phyloP scores from a whole-genome alignment of 202 grass and related monocot genomes.

The Zoysia matrella region DNA sequence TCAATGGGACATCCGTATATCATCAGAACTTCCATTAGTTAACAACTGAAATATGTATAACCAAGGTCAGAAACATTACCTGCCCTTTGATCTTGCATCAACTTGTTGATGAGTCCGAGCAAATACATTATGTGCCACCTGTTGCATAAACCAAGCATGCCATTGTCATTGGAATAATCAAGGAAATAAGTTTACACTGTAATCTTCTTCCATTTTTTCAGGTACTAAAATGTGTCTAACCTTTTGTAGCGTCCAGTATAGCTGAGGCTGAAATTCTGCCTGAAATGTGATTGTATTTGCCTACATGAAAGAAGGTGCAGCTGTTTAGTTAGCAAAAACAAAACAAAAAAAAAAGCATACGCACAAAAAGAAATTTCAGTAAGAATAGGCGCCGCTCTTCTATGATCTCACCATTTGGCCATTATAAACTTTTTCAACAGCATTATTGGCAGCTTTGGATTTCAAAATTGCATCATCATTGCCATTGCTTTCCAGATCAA shows the following conservation, averaged over 20 bases:
- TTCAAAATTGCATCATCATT: constrained; percentile 56
- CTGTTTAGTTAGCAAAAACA: constrained; percentile 4
- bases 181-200: not conserved
- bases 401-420: constrained; percentile 60
- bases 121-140: constrained; percentile 70
- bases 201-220: constrained; percentile 8
- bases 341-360: too few relatives aligned
- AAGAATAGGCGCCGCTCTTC: not conserved
- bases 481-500: constrained; percentile 51
- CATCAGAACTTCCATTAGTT: not conserved
- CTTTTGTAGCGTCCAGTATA: constrained; percentile 82
- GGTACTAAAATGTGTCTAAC: constrained; percentile 44
- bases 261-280: constrained; percentile 70
- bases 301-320: constrained; percentile 45
- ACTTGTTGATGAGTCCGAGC: constrained; percentile 68
- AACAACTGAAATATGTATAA: not conserved
- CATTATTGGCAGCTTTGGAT: constrained; percentile 54
- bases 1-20: not conserved
- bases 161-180: constrained; percentile 9
- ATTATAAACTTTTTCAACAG: constrained; percentile 65
- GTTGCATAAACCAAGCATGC: constrained; percentile 40
- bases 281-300: constrained; percentile 59
- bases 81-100: constrained; percentile 73
- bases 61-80: constrained; percentile 45
- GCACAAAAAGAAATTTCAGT: constrained; percentile 11